A percentile compares a stretch with the other conserved stretches of the same genome.
Evolutionary conservation across 345 rosid species (phyloP).

Genomic region (Sisymbrium irio): DNA sequence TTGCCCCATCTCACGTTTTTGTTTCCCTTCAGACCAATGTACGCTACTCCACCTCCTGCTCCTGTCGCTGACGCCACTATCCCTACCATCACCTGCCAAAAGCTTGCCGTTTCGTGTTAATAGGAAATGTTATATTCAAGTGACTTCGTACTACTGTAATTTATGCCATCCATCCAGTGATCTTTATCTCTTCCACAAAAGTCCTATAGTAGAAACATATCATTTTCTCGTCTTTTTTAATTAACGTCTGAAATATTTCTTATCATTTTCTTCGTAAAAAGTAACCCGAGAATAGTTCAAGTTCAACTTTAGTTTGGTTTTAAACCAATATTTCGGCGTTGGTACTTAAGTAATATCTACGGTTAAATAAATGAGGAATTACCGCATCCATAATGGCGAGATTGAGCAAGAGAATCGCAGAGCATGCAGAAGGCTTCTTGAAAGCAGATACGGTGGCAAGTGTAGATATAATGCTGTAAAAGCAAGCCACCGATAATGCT

Average conservation of each 20-base stretch:
- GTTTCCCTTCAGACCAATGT: constrained; percentile 70
- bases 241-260: neutral
- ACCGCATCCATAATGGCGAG: constrained; percentile 63
- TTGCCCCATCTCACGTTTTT: constrained; percentile 42
- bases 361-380: neutral
- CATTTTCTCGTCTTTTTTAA: neutral
- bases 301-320: neutral
- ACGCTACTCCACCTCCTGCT: constrained; percentile 68
- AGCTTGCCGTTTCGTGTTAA: neutral
- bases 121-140: neutral
- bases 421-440: constrained; percentile 39
- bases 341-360: neutral
- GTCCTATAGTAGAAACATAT: no score
- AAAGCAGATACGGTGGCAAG: constrained; percentile 49
- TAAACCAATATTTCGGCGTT: neutral
- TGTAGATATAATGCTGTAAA: constrained; percentile 55
- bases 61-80: constrained; percentile 81
- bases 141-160: neutral
- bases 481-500: constrained; percentile 64
- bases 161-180: neutral
- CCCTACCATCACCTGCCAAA: constrained; percentile 61
- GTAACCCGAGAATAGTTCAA: neutral
- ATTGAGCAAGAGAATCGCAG: constrained; percentile 40
- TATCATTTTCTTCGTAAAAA: neutral
- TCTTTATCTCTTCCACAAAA: neutral